Evolutionary conservation across 2,329 filamentous ascomycete species (phyloP).

Genomic region (Oidium heveae): DNA sequence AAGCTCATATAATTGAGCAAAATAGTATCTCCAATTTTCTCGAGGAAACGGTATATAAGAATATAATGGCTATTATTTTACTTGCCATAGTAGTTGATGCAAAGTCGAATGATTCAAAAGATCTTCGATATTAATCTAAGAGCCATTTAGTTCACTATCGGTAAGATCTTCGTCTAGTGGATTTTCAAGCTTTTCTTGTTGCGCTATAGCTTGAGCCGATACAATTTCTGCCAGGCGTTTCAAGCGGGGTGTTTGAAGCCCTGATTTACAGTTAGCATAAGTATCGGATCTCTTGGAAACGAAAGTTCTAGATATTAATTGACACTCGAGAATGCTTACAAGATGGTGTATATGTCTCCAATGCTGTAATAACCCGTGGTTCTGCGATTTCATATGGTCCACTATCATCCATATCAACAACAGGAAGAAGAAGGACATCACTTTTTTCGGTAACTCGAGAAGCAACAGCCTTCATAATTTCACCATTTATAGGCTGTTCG

Average conservation of each 20-base stretch:
- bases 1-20: background rate
- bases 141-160: conserved; percentile 12
- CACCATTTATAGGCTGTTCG: conserved; percentile 95
- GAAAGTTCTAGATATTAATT: background rate
- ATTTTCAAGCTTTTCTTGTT: conserved; percentile 50
- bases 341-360: conserved; percentile 95
- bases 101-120: background rate
- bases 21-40: background rate
- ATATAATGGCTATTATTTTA: background rate
- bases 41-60: background rate
- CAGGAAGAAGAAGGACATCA: conserved; percentile 74
- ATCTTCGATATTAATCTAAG: conserved; percentile 2
- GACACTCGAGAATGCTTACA: conserved; percentile 35
- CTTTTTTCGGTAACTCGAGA: conserved; percentile 95
- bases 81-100: background rate
- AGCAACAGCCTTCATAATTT: conserved; percentile 99
- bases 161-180: conserved; percentile 21
- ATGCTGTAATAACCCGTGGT: conserved; percentile 76
- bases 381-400: conserved; percentile 97
- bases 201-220: conserved; percentile 81
- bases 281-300: background rate
- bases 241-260: conserved; percentile 84
- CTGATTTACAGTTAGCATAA: conserved; percentile 21
- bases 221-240: conserved; percentile 98
- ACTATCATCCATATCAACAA: conserved; percentile 97